A percentile compares a stretch with the other conserved stretches of the same genome.
phyloP scores from a whole-genome alignment of 1,139 yeast species.

The Yamadazyma aaseri region DNA sequence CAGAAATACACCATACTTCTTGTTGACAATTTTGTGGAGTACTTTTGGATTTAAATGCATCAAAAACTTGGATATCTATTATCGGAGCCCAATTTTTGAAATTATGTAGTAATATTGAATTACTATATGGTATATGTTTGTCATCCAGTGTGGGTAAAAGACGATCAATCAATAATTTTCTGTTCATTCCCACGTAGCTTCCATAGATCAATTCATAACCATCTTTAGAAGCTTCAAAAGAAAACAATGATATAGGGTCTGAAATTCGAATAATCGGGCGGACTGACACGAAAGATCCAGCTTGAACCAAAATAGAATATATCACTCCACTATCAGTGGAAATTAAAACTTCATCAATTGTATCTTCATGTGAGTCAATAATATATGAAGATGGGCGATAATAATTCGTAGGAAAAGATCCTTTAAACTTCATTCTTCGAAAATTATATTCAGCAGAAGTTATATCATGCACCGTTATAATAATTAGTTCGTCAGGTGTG shows the following conservation, averaged over 20 bases:
- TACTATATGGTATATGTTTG: conserved; percentile 15
- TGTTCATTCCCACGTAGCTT: conserved; percentile 35
- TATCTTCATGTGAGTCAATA: conserved; percentile 7
- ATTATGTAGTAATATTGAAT: conserved; percentile 15
- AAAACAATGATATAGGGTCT: conserved; percentile 34
- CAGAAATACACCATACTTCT: conserved; percentile 51
- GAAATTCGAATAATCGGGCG: conserved; percentile 26
- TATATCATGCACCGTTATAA: conserved; percentile 43
- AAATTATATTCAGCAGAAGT: conserved; percentile 48
- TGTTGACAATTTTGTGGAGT: conserved; percentile 22
- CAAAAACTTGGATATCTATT: conserved; percentile 39
- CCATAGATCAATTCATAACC: conserved; percentile 30
- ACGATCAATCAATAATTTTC: conserved; percentile 24
- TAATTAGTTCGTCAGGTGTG: conserved; percentile 23
- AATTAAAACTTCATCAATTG: conserved; percentile 36
- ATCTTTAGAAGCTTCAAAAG: conserved; percentile 20
- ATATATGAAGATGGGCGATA: conserved; percentile 26
- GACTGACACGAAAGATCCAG: conserved; percentile 12
- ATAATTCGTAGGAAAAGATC: conserved; percentile 40
- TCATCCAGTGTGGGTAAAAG: conserved; percentile 12
- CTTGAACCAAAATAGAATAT: conserved; percentile 27
- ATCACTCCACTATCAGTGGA: conserved; percentile 44
- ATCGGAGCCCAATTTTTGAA: conserved; percentile 53
- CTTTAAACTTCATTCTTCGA: conserved; percentile 13
- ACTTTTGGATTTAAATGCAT: conserved; percentile 21